phyloP scores from a whole-genome alignment of 2,329 filamentous ascomycete genomes.

The Pseudogymnoascus verrucosus region DNA sequence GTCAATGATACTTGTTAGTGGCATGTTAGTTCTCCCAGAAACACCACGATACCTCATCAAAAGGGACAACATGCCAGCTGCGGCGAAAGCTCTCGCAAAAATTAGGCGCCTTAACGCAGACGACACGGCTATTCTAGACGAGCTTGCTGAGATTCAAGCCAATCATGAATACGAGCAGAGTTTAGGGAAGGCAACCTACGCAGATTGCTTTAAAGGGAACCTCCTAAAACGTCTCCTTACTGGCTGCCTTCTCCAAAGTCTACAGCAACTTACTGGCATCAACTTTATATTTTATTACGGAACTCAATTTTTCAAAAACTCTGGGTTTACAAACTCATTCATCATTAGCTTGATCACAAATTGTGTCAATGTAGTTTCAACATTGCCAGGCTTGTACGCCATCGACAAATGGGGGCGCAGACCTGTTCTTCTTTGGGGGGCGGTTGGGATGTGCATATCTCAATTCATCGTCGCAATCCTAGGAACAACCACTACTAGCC shows the following conservation, averaged over 20 bases:
- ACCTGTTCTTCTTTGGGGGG: constrained; percentile 63
- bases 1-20: constrained; percentile 59
- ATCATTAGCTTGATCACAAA: constrained; percentile 67
- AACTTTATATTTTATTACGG: constrained; percentile 76
- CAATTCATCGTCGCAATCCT: constrained; percentile 61
- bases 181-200: constrained; percentile 52
- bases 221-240: constrained; percentile 64
- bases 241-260: constrained; percentile 65
- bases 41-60: constrained; percentile 72
- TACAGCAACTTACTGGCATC: constrained; percentile 70
- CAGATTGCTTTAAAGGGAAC: constrained; percentile 53
- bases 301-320: constrained; percentile 60
- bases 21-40: constrained; percentile 65
- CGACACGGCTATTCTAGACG: constrained; percentile 65
- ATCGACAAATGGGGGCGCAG: constrained; percentile 74
- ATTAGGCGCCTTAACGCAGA: constrained; percentile 66
- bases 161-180: constrained; percentile 69
- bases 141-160: constrained; percentile 66
- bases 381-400: constrained; percentile 62
- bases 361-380: constrained; percentile 68
- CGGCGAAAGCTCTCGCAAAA: constrained; percentile 60
- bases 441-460: constrained; percentile 63
- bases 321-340: constrained; percentile 54
- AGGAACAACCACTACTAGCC: constrained; percentile 47
- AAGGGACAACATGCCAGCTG: constrained; percentile 54